Conservation (phyloP, 176 grass and related monocot genomes). For the Oryza longistaminata region DNA sequence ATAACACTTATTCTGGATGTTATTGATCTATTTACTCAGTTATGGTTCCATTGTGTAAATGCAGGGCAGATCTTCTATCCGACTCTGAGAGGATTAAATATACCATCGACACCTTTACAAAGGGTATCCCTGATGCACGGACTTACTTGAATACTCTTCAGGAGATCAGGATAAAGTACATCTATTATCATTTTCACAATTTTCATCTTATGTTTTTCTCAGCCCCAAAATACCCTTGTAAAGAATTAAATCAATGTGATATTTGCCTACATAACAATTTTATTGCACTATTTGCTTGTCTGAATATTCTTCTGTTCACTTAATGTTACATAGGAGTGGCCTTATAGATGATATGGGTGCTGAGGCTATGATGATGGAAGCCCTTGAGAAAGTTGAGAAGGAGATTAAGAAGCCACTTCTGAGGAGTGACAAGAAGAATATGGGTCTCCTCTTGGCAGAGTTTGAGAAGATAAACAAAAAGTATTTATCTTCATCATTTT, state of each 20-base stretch:
- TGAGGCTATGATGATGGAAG: conserved; percentile 87
- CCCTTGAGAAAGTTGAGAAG: conserved; percentile 91
- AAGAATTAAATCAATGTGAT: not conserved
- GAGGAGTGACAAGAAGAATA: conserved; percentile 93
- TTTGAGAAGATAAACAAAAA: conserved; percentile 94
- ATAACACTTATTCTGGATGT: not conserved
- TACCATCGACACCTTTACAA: conserved; percentile 65
- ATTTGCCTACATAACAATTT: not conserved
- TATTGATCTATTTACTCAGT: conserved; percentile 13
- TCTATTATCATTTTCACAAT: not conserved
- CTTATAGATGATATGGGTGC: conserved; percentile 70
- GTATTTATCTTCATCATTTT: conserved; percentile 51
- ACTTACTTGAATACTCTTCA: conserved; percentile 83
- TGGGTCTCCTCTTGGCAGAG: conserved; percentile 69
- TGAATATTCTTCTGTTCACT: conserved; percentile 11
- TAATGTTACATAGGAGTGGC: conserved; percentile 60
- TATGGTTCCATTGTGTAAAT: conserved; percentile 36
- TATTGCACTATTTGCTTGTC: not conserved
- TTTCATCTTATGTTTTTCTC: not conserved
- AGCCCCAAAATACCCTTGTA: not conserved
- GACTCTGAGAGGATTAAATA: conserved; percentile 83
- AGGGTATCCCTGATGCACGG: conserved; percentile 87
- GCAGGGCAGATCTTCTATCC: conserved; percentile 77
- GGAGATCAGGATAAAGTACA: conserved; percentile 84
- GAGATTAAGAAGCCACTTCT: conserved; percentile 93